These are phyloP conservation scores for Fusarium dimerum DNA, from an alignment of 2,329 filamentous ascomycete genomes.

Conservation along the genomic window DNA sequence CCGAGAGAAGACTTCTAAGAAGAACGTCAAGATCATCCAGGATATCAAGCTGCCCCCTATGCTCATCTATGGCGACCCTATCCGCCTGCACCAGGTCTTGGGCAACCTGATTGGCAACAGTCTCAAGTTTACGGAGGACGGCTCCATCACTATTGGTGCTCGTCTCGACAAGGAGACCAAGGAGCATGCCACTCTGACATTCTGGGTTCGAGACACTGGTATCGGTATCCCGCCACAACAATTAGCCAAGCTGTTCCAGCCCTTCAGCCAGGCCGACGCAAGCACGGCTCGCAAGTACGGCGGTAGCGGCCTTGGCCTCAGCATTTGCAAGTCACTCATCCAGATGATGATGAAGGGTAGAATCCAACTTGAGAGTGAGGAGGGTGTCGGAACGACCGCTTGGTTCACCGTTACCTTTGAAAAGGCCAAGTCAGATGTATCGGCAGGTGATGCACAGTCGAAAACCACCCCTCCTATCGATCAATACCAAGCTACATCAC, in stretches of 20 bases:
- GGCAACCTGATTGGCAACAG: slow-evolving; percentile 91
- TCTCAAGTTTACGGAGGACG: slow-evolving; percentile 89
- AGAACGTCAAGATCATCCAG: slow-evolving; percentile 64
- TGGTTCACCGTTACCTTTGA: slow-evolving; percentile 86
- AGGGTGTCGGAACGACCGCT: slow-evolving; percentile 68
- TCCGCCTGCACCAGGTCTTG: slow-evolving; percentile 66
- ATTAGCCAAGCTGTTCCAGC: slow-evolving; percentile 82
- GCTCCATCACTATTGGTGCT: slow-evolving; percentile 81
- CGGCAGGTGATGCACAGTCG: slow-evolving; percentile 54
- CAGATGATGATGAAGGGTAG: slow-evolving; percentile 88
- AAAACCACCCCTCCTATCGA: slow-evolving; percentile 39
- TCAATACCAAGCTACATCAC: slow-evolving; percentile 33
- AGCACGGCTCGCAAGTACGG: slow-evolving; percentile 90
- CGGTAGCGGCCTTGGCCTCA: slow-evolving; percentile 85
- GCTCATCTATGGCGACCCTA: slow-evolving; percentile 66
- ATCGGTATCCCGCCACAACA: slow-evolving; percentile 87
- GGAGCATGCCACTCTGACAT: slow-evolving; percentile 73
- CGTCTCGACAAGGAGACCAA: slow-evolving; percentile 70
- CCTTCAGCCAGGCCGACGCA: slow-evolving; percentile 89
- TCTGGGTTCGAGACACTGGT: slow-evolving; percentile 86
- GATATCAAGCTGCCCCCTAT: slow-evolving; percentile 77
- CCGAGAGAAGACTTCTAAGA: slow-evolving; percentile 61
- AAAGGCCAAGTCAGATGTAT: slow-evolving; percentile 68
- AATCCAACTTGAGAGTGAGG: slow-evolving; percentile 78
- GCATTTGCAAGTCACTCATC: slow-evolving; percentile 92